These are phyloP conservation scores for Onygena corvina DNA, from an alignment of 2,329 filamentous ascomycete species.

Conservation along the genomic window DNA sequence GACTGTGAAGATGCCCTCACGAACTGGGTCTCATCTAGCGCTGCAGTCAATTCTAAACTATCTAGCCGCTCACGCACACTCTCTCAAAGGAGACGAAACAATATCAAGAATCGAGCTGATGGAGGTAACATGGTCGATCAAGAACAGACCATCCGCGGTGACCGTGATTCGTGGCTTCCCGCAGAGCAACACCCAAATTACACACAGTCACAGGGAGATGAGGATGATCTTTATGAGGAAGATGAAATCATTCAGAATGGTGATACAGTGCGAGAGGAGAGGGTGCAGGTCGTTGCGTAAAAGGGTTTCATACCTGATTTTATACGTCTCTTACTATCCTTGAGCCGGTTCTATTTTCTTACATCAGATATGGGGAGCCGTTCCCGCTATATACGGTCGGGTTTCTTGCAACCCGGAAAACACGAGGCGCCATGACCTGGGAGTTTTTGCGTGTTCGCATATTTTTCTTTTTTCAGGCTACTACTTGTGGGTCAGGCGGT, in stretches of 20 bases:
- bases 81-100: slow-evolving; percentile 68
- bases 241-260: slow-evolving; percentile 23
- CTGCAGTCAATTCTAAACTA: slow-evolving; percentile 74
- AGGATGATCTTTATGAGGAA: slow-evolving; percentile 26
- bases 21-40: slow-evolving; percentile 90
- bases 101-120: slow-evolving; percentile 49
- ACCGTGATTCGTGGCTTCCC: slow-evolving; percentile 69
- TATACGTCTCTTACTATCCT: neutral
- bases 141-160: slow-evolving; percentile 65
- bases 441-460: neutral
- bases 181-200: slow-evolving; percentile 47
- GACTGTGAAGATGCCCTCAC: slow-evolving; percentile 95
- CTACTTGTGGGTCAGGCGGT: neutral
- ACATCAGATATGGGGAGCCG: no score
- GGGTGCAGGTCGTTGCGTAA: slow-evolving; percentile 15
- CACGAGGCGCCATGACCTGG: neutral
- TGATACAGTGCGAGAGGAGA: slow-evolving; percentile 27
- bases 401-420: neutral
- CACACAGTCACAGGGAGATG: slow-evolving; percentile 33
- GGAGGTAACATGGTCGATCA: slow-evolving; percentile 73
- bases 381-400: neutral
- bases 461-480: neutral
- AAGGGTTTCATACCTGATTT: neutral
- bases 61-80: slow-evolving; percentile 78
- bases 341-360: no score